Percentiles rank a stretch among this genome's conserved stretches.
Evolutionary conservation across 208 protist species (phyloP).

Genomic region (Leishmania major): DNA sequence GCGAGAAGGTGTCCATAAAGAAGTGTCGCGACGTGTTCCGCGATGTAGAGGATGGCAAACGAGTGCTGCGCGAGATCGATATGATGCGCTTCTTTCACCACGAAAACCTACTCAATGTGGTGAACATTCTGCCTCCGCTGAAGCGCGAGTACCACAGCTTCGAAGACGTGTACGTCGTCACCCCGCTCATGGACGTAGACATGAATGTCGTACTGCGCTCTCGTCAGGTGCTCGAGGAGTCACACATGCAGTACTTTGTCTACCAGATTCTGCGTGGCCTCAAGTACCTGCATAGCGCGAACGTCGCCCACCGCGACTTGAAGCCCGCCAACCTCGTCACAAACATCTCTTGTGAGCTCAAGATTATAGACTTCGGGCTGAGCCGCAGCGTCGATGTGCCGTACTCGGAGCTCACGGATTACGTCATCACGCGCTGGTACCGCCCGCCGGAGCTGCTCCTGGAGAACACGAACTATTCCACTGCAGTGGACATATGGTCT

Average conservation of each 20-base stretch:
- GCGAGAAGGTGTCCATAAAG: slow-evolving; percentile 91
- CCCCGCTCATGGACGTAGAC: slow-evolving; percentile 97
- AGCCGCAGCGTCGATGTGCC: slow-evolving; percentile 84
- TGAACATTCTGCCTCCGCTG: slow-evolving; percentile 93
- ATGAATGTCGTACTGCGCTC: slow-evolving; percentile 94
- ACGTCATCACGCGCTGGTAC: slow-evolving; percentile 96
- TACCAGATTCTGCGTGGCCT: slow-evolving; percentile 91
- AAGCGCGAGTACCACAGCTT: slow-evolving; percentile 88
- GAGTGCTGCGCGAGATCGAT: slow-evolving; percentile 92
- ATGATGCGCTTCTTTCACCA: slow-evolving; percentile 94
- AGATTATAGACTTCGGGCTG: slow-evolving; percentile 94
- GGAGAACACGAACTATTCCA: slow-evolving; percentile 87
- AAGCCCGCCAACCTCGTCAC: slow-evolving; percentile 92
- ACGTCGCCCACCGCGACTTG: slow-evolving; percentile 90
- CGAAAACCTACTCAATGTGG: slow-evolving; percentile 92
- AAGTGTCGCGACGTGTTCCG: slow-evolving; percentile 90
- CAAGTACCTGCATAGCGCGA: slow-evolving; percentile 90
- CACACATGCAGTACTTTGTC: slow-evolving; percentile 86
- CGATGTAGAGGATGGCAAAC: slow-evolving; percentile 92
- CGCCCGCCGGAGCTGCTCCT: slow-evolving; percentile 93
- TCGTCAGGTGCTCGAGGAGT: slow-evolving; percentile 90
- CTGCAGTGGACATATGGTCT: slow-evolving; percentile 93
- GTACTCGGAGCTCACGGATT: slow-evolving; percentile 82
- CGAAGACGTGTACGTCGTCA: slow-evolving; percentile 97
- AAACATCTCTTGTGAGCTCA: slow-evolving; percentile 85